These are phyloP conservation scores for Globisporangium cederbergense DNA, from an alignment of 352 stramenopile species.

Conservation along the genomic window DNA sequence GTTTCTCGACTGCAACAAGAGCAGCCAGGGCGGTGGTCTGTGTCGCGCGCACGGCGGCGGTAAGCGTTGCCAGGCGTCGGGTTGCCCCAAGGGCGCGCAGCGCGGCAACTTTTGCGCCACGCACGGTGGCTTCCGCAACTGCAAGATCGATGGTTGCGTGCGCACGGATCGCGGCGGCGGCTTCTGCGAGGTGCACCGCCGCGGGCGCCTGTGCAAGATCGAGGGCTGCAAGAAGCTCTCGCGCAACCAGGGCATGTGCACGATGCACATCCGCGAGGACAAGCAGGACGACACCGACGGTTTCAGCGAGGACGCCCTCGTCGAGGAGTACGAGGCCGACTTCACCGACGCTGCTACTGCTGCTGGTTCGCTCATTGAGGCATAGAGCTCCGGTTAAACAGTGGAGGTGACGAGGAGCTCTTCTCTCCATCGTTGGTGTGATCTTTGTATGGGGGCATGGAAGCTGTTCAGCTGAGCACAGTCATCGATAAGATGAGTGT, in stretches of 20 bases:
- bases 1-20: slow-evolving; percentile 82
- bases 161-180: slow-evolving; percentile 78
- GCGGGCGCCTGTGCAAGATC: slow-evolving; percentile 76
- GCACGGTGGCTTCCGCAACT: slow-evolving; percentile 85
- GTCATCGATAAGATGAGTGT: not conserved
- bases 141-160: slow-evolving; percentile 80
- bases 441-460: not conserved
- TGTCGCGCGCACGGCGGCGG: slow-evolving; percentile 77
- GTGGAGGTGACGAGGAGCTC: not conserved
- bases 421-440: not conserved
- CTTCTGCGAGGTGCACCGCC: slow-evolving; percentile 84
- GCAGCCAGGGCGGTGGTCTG: slow-evolving; percentile 68
- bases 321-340: not conserved
- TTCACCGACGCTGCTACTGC: slow-evolving; percentile 6
- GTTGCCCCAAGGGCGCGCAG: slow-evolving; percentile 78
- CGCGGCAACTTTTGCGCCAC: slow-evolving; percentile 84
- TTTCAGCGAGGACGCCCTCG: slow-evolving; percentile 9
- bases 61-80: slow-evolving; percentile 69
- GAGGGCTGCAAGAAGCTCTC: slow-evolving; percentile 87
- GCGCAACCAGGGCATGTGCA: slow-evolving; percentile 86
- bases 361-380: slow-evolving; percentile 3
- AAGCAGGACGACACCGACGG: slow-evolving; percentile 43
- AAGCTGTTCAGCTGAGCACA: not conserved
- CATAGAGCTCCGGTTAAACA: not conserved
- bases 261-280: slow-evolving; percentile 86